These are phyloP conservation scores for Microstegium vimineum DNA, from an alignment of 176 grass and related monocot species.

Conservation along the genomic window DNA sequence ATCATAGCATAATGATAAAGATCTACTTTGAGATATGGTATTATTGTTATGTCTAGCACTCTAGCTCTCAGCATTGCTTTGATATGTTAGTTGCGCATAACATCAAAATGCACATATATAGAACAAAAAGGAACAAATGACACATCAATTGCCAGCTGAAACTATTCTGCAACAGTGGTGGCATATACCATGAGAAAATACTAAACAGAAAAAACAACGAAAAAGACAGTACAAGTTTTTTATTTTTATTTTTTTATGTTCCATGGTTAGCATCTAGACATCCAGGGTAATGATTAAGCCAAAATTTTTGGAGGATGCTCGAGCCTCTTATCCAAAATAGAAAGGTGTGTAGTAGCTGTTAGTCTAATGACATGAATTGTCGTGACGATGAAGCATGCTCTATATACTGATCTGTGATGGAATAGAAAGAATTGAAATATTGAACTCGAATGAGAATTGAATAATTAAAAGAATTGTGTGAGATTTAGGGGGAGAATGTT, in stretches of 20 bases:
- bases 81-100: not conserved
- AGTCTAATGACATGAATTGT: too few relatives aligned
- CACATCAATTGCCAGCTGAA: not conserved
- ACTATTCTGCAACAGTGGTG: not conserved
- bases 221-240: too few relatives aligned
- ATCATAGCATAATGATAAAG: not conserved
- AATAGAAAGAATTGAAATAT: too few relatives aligned
- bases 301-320: not conserved
- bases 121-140: not conserved
- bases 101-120: not conserved
- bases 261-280: not conserved
- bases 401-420: too few relatives aligned
- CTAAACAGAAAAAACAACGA: not conserved
- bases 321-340: not conserved
- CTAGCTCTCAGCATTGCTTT: too few relatives aligned
- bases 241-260: too few relatives aligned
- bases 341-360: too few relatives aligned
- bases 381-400: too few relatives aligned
- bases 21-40: not conserved
- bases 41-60: not conserved
- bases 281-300: not conserved
- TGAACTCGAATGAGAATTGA: too few relatives aligned
- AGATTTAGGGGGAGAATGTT: too few relatives aligned
- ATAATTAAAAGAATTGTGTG: too few relatives aligned
- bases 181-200: not conserved